Conservation (phyloP, 2,329 filamentous ascomycete genomes). For the Stemphylium beticola region DNA sequence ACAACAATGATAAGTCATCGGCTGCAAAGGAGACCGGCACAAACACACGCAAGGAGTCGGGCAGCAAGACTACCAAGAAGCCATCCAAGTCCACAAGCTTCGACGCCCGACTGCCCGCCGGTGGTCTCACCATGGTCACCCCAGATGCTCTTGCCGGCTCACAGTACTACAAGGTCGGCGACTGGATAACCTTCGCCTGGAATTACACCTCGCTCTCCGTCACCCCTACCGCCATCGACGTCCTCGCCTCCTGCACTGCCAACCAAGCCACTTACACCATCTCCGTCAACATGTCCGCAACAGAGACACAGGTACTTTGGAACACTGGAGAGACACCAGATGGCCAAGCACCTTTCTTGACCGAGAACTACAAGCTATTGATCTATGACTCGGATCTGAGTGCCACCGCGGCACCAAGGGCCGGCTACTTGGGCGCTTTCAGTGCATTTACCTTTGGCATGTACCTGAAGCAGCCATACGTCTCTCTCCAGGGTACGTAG, state of each 20-base stretch:
- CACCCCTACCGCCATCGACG: slow-evolving; percentile 65
- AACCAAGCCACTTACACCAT: slow-evolving; percentile 69
- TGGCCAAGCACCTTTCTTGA: slow-evolving; percentile 56
- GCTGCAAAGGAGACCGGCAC: slow-evolving; percentile 22
- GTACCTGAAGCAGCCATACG: slow-evolving; percentile 63
- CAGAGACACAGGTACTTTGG: slow-evolving; percentile 63
- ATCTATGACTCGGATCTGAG: slow-evolving; percentile 65
- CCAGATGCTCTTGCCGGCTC: slow-evolving; percentile 57
- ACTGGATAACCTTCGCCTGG: slow-evolving; percentile 69
- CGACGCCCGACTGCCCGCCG: slow-evolving; percentile 61
- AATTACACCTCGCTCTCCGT: slow-evolving; percentile 70
- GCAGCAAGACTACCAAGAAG: slow-evolving; percentile 25
- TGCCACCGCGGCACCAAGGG: slow-evolving; percentile 57
- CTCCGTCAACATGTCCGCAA: slow-evolving; percentile 62
- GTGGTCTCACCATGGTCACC: slow-evolving; percentile 68
- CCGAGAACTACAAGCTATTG: slow-evolving; percentile 67
- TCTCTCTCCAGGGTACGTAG: slow-evolving; percentile 56
- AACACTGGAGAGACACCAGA: slow-evolving; percentile 56
- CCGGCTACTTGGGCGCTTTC: slow-evolving; percentile 63
- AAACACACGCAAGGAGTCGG: slow-evolving; percentile 28
- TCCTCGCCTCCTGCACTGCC: slow-evolving; percentile 65
- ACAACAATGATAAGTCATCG: slow-evolving; percentile 19
- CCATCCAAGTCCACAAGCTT: slow-evolving; percentile 48
- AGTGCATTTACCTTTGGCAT: slow-evolving; percentile 66
- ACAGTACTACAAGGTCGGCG: slow-evolving; percentile 69